phyloP scores from a whole-genome alignment of 257 asterid genomes.

The Cruciata laevipes region DNA sequence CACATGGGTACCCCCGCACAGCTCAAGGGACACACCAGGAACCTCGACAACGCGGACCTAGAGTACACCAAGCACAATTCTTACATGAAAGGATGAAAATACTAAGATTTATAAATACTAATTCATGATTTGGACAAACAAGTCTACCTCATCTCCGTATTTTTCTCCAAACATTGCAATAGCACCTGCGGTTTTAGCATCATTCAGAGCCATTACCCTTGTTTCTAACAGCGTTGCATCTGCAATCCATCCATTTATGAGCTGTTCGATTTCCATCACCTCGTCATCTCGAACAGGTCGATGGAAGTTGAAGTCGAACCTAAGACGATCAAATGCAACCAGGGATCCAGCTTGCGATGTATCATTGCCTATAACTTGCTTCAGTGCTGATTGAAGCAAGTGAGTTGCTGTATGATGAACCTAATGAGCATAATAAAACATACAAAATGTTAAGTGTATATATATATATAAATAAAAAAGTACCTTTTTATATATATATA shows the following conservation, averaged over 20 bases:
- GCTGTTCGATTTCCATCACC: conserved; percentile 62
- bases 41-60: conserved; percentile 96
- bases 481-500: no score
- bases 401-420: conserved; percentile 97
- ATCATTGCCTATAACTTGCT: conserved; percentile 77
- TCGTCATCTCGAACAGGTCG: conserved; percentile 69
- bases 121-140: neutral
- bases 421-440: conserved; percentile 28
- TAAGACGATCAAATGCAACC: conserved; percentile 87
- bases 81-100: neutral
- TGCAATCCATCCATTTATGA: conserved; percentile 79
- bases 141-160: conserved; percentile 77
- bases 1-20: conserved; percentile 96
- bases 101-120: neutral
- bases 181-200: conserved; percentile 93
- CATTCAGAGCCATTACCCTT: conserved; percentile 64
- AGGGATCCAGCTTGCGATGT: conserved; percentile 97
- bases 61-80: conserved; percentile 4
- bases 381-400: conserved; percentile 92
- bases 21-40: conserved; percentile 92
- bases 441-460: neutral
- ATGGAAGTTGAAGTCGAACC: conserved; percentile 89
- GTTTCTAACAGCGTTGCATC: conserved; percentile 71
- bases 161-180: conserved; percentile 97
- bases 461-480: no score